Conservation (phyloP, 139 green algal genomes). For the Micractinium sp. region DNA sequence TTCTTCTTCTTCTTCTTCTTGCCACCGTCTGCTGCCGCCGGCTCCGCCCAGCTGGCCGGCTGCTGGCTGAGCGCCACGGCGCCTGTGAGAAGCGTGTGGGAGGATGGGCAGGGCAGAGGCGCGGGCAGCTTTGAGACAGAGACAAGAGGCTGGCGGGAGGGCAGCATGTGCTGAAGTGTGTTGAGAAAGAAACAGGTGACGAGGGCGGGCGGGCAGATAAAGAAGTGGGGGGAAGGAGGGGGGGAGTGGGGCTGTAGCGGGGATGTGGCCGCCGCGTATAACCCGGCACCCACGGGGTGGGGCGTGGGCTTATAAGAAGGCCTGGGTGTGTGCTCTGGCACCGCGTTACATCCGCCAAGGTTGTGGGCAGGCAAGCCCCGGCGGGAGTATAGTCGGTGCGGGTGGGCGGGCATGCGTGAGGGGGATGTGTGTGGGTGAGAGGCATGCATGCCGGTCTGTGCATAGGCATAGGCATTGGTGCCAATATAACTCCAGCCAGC, state of each 20-base stretch:
- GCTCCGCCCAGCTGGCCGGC: slow-evolving; percentile 51
- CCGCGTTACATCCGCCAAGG: slow-evolving; percentile 16
- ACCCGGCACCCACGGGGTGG: slow-evolving; percentile 11
- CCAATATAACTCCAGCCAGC: not conserved
- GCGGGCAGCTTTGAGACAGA: not conserved
- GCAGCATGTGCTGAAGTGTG: not conserved
- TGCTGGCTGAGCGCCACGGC: slow-evolving; percentile 46
- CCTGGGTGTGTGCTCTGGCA: slow-evolving; percentile 15
- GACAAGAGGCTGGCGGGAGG: not conserved
- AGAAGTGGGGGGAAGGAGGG: not conserved
- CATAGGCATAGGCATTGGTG: not conserved
- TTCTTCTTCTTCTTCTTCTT: slow-evolving; percentile 63
- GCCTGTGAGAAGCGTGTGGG: slow-evolving; percentile 28
- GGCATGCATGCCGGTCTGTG: not conserved
- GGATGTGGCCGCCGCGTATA: slow-evolving; percentile 47
- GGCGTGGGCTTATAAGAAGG: slow-evolving; percentile 21
- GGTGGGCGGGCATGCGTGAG: not conserved
- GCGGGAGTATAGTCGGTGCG: slow-evolving; percentile 23
- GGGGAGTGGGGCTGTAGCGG: too few species aligned
- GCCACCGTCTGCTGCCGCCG: slow-evolving; percentile 36
- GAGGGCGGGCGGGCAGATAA: not conserved
- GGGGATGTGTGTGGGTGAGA: too few species aligned
- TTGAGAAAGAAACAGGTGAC: not conserved
- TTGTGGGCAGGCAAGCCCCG: not conserved
- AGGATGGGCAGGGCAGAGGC: not conserved